Evolutionary conservation across 768 basidiomycete genomes (phyloP).

Genomic region (Boletus pseudopeckii): DNA sequence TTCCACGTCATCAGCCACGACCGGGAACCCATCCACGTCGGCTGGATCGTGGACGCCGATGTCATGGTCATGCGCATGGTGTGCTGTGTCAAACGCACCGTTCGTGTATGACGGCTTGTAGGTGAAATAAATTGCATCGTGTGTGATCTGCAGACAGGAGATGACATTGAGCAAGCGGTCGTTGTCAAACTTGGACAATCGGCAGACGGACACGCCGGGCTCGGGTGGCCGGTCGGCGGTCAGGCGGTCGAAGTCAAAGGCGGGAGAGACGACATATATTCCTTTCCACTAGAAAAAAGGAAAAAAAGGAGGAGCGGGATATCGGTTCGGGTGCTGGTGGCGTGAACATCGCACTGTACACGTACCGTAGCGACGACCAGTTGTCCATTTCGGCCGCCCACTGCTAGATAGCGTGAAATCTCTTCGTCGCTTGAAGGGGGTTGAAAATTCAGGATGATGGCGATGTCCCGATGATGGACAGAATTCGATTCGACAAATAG

Average conservation of each 20-base stretch:
- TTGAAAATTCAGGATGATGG: conserved; percentile 25
- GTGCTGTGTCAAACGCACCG: neutral
- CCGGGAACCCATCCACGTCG: conserved; percentile 1
- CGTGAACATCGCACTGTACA: neutral
- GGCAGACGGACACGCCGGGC: conserved; percentile 28
- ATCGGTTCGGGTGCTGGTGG: neutral
- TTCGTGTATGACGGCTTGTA: conserved; percentile 14
- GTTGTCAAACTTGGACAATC: conserved; percentile 16
- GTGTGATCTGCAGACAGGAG: conserved; percentile 55
- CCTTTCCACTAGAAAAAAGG: conserved; percentile 18
- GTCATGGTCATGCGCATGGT: neutral
- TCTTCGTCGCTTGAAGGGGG: conserved; percentile 9
- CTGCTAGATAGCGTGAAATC: conserved; percentile 47
- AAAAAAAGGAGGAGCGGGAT: no score
- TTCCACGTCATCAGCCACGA: conserved; percentile 8
- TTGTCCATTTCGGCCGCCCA: conserved; percentile 37
- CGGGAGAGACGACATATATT: conserved; percentile 25
- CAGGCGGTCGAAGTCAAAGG: conserved; percentile 18
- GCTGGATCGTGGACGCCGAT: neutral
- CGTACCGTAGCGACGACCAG: conserved; percentile 48
- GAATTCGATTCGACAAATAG: conserved; percentile 25
- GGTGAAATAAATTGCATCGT: conserved; percentile 50
- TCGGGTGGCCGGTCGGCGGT: conserved; percentile 31
- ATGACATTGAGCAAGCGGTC: conserved; percentile 24
- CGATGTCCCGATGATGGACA: conserved; percentile 39